phyloP scores from a whole-genome alignment of 768 basidiomycete species.

The Psilocybe tampanensis region DNA sequence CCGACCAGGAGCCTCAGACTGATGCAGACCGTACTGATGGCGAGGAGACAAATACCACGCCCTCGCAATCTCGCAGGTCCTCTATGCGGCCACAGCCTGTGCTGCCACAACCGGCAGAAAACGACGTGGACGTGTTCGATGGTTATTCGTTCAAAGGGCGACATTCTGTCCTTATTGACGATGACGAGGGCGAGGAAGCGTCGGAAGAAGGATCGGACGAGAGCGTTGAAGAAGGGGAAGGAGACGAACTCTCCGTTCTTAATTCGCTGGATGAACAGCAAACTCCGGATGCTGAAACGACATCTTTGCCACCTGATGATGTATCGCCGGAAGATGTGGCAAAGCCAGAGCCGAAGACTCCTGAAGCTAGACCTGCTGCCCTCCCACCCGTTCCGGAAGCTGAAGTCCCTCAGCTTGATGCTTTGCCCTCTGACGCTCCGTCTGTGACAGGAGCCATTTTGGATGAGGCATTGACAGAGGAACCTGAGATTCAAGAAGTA shows the following conservation, averaged over 20 bases:
- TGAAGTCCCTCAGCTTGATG: slow-evolving; percentile 4
- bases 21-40: slow-evolving; percentile 75
- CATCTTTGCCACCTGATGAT: slow-evolving; percentile 19
- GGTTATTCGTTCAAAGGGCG: slow-evolving; percentile 93
- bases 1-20: slow-evolving; percentile 70
- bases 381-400: slow-evolving; percentile 25
- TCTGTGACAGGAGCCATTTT: slow-evolving; percentile 6
- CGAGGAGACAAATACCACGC: slow-evolving; percentile 77
- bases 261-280: slow-evolving; percentile 16
- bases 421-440: not conserved
- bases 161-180: slow-evolving; percentile 77
- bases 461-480: slow-evolving; percentile 11
- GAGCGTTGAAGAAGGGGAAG: slow-evolving; percentile 41
- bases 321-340: slow-evolving; percentile 37
- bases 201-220: slow-evolving; percentile 41
- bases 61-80: slow-evolving; percentile 78
- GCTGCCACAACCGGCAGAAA: slow-evolving; percentile 33
- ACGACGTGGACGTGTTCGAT: slow-evolving; percentile 81
- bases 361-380: slow-evolving; percentile 59
- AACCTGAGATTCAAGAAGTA: slow-evolving; percentile 11
- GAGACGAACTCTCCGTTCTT: too few relatives aligned
- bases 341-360: slow-evolving; percentile 80
- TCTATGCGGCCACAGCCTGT: slow-evolving; percentile 50
- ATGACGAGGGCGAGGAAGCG: slow-evolving; percentile 62
- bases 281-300: slow-evolving; percentile 17